Base-by-base conservation (phyloP, 2,329 filamentous ascomycete species). In the Epichloe sp. region DNA sequence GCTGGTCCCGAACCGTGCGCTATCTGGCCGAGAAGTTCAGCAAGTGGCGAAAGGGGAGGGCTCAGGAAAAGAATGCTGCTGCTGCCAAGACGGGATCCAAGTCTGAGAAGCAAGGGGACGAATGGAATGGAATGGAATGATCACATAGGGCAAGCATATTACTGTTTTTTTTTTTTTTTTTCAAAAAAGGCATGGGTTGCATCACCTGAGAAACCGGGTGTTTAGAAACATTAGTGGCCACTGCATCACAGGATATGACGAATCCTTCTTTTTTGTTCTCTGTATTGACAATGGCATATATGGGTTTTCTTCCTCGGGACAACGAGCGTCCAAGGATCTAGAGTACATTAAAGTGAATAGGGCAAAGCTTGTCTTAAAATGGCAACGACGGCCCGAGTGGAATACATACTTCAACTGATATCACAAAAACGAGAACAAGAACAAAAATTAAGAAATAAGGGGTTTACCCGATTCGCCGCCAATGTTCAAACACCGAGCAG, bases 11-110 rank as follows among this genome's bases (percentile, higher is more conserved):
- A 60, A 84, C 83, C 5, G 77, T 78, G 71, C 78, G 82, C 55
- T 98, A 98, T 65, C 61, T 94, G 50, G 73, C 77, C 43, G 93
- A 97, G 65, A 98, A 98, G 75, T 72, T 82, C 54, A 71, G 71
- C 55, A 88, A 88, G 65, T 85, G 74, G 60, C 70, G 68, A 15
- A 71, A 75, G 58, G 75, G 75, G 47, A 64, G 62, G 42, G 54
- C 59, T 11, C 11, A 46, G 2, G 40, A 51, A 21, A 56, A 63
- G 38, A 58, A 60, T 17, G 52, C 60, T 19, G 44, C 60, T 19
- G 44, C 56, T 21, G 44, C 55, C 49, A 62, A 62, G 35, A 3
- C 40, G 44, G 43, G 36, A 5, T 38, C 31, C 8, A 36, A 23
- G n/a, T 5, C 15, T 6, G 34, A 50, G 11, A 21, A 51, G 44